These are phyloP conservation scores for Solanum ossicruentum DNA, from an alignment of 257 asterid genomes.

Conservation along the genomic window DNA sequence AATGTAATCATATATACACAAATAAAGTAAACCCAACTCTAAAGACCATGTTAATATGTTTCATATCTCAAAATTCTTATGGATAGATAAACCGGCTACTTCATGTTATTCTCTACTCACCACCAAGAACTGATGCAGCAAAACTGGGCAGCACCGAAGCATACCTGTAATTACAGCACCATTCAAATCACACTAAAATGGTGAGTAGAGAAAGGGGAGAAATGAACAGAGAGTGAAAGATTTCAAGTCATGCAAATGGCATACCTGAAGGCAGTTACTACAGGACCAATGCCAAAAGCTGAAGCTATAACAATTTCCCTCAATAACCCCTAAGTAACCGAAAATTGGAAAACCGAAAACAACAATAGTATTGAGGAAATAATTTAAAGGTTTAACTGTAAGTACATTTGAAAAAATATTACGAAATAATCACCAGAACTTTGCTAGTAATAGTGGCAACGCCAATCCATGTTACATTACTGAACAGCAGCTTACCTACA, in stretches of 20 bases:
- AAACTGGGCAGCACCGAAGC: conserved; percentile 39
- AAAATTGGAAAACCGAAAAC: not conserved
- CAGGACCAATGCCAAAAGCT: conserved; percentile 21
- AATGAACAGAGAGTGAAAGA: not conserved
- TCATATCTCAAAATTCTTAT: not conserved
- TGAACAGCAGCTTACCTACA: conserved; percentile 8
- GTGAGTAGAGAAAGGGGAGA: not conserved
- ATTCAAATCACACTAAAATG: not conserved
- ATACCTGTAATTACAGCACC: conserved; percentile 17
- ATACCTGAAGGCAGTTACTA: conserved; percentile 28
- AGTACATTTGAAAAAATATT: not conserved
- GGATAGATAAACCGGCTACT: not conserved
- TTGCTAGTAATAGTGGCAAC: conserved; percentile 32
- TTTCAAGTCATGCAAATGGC: not conserved
- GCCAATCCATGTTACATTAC: conserved; percentile 19
- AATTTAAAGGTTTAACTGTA: not conserved
- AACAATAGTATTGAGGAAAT: not conserved
- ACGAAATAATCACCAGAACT: conserved; percentile 19
- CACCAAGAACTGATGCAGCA: conserved; percentile 34
- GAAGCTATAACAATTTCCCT: conserved; percentile 33
- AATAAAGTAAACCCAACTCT: not conserved
- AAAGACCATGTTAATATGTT: not conserved
- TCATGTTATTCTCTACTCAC: conserved; percentile 10
- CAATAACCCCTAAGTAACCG: conserved; percentile 23
- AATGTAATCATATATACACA: not conserved